Evolutionary conservation across 495 filamentous ascomycete genomes (phyloP).

Genomic region (Filosporella fistucella): DNA sequence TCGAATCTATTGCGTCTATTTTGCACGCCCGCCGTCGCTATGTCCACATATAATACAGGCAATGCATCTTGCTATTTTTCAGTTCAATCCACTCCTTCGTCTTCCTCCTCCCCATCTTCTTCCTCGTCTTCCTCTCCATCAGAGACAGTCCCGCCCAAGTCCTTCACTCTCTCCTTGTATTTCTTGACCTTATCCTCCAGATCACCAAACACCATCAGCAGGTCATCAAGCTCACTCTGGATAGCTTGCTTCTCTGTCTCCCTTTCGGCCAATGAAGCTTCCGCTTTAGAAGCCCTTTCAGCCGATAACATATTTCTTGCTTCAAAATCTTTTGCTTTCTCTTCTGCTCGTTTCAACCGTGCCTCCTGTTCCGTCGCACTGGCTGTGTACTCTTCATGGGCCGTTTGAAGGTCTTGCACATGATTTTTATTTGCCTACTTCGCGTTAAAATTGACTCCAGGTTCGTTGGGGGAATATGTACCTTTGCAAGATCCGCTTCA

Average conservation of each 20-base stretch:
- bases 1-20: neutral
- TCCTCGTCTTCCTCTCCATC: constrained; percentile 74
- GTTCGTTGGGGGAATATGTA: neutral
- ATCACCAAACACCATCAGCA: constrained; percentile 84
- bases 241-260: constrained; percentile 60
- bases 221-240: constrained; percentile 74
- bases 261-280: constrained; percentile 40
- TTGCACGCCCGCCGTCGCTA: constrained; percentile 7
- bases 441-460: constrained; percentile 5
- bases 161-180: constrained; percentile 75
- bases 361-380: constrained; percentile 43
- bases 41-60: constrained; percentile 8
- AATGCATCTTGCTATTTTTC: neutral
- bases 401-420: constrained; percentile 52
- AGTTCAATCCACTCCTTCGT: constrained; percentile 26
- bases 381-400: constrained; percentile 47
- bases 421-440: constrained; percentile 43
- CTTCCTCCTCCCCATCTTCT: constrained; percentile 56
- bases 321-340: constrained; percentile 21
- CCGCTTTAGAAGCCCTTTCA: constrained; percentile 21
- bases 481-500: constrained; percentile 23
- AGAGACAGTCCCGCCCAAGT: constrained; percentile 67
- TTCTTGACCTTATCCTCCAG: constrained; percentile 77
- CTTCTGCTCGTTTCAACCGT: constrained; percentile 27
- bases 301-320: constrained; percentile 27